Evolutionary conservation across 2,329 filamentous ascomycete species (phyloP).

Genomic region (Pezicula neosporulosa): DNA sequence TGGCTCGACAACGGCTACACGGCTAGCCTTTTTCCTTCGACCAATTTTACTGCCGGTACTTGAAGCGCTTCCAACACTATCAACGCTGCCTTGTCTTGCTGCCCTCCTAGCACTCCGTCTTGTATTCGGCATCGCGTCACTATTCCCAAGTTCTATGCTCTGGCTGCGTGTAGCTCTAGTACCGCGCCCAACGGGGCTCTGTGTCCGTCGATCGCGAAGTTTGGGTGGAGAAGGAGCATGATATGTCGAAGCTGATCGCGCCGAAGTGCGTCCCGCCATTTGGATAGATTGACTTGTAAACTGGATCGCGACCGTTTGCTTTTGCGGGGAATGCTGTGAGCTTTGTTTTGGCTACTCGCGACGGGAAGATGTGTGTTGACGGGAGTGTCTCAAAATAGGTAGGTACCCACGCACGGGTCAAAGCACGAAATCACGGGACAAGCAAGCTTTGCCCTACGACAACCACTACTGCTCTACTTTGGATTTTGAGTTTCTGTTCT

Average conservation of each 20-base stretch:
- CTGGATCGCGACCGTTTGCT: neutral
- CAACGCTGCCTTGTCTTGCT: constrained; percentile 17
- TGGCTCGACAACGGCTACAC: constrained; percentile 8
- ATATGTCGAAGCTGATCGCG: constrained; percentile 14
- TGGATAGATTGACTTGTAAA: neutral
- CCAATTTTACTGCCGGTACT: constrained; percentile 12
- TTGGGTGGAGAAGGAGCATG: constrained; percentile 25
- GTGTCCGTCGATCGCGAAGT: constrained; percentile 6
- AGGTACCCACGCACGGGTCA: too few relatives aligned
- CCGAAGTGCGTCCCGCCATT: constrained; percentile 12
- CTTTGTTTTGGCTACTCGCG: too few relatives aligned
- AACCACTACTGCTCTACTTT: too few relatives aligned
- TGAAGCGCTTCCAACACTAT: constrained; percentile 17
- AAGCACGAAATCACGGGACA: too few relatives aligned
- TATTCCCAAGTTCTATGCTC: constrained; percentile 30
- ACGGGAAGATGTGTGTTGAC: too few relatives aligned
- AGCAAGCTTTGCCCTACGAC: too few relatives aligned
- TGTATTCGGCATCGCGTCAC: constrained; percentile 4
- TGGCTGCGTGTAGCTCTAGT: constrained; percentile 33
- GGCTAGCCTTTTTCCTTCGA: constrained; percentile 14
- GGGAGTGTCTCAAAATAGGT: too few relatives aligned
- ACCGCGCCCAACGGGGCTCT: constrained; percentile 13
- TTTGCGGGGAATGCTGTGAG: too few relatives aligned
- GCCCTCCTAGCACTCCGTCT: constrained; percentile 2
- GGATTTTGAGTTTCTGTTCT: too few relatives aligned